These are phyloP conservation scores for Calonectria pseudoreteaudii DNA, from an alignment of 2,329 filamentous ascomycete species.

Conservation along the genomic window DNA sequence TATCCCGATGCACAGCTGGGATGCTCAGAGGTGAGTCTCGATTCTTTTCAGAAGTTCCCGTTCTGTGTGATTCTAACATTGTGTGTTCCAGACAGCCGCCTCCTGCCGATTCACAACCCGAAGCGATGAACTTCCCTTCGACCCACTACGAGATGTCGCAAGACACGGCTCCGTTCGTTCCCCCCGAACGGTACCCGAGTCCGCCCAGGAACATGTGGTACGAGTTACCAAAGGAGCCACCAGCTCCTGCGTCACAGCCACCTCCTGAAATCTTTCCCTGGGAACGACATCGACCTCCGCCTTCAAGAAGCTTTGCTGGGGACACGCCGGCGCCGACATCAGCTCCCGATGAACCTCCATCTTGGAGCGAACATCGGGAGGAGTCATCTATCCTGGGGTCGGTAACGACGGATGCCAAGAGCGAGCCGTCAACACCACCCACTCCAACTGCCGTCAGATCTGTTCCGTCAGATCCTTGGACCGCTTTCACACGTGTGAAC, in stretches of 20 bases:
- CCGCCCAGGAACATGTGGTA: constrained; percentile 92
- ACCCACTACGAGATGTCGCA: constrained; percentile 87
- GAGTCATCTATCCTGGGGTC: constrained; percentile 52
- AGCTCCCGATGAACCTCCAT: constrained; percentile 40
- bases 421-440: constrained; percentile 59
- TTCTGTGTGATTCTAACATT: constrained; percentile 20
- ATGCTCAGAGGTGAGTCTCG: constrained; percentile 63
- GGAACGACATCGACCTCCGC: constrained; percentile 76
- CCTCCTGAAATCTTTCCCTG: constrained; percentile 88
- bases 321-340: constrained; percentile 28
- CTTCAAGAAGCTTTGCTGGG: constrained; percentile 70
- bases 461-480: constrained; percentile 73
- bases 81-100: constrained; percentile 66
- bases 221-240: constrained; percentile 76
- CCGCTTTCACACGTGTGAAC: constrained; percentile 80
- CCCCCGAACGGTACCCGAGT: constrained; percentile 82
- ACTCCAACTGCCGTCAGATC: constrained; percentile 59
- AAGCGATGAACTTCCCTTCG: constrained; percentile 85
- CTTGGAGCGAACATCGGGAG: constrained; percentile 35
- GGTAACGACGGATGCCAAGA: constrained; percentile 42
- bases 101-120: constrained; percentile 77
- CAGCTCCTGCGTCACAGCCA: constrained; percentile 64
- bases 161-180: constrained; percentile 79
- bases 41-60: not conserved
- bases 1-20: constrained; percentile 57